Conservation (phyloP, 2,329 filamentous ascomycete species). For the Ciborinia camelliae region DNA sequence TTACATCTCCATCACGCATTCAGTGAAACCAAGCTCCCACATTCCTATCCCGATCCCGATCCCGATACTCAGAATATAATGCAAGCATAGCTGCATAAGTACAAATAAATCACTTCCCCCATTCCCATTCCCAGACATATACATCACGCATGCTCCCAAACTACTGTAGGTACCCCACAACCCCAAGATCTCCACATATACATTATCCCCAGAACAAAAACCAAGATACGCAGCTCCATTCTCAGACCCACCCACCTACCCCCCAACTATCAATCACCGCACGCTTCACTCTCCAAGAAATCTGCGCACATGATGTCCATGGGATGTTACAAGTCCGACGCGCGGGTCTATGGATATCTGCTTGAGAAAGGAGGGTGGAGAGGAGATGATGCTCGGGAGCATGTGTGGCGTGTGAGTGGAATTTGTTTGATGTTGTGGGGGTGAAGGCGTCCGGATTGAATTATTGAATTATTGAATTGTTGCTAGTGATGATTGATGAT, state of each 20-base stretch:
- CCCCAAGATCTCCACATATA: too few species aligned
- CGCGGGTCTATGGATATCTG: conserved; percentile 55
- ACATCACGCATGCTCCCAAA: too few species aligned
- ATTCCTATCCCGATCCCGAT: too few species aligned
- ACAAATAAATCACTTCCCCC: too few species aligned
- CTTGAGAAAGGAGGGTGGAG: conserved; percentile 32
- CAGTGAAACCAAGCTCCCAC: conserved; percentile 49
- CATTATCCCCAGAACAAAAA: too few species aligned
- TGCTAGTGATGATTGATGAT: too few species aligned
- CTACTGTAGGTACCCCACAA: too few species aligned
- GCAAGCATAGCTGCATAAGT: too few species aligned
- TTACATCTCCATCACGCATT: conserved; percentile 60
- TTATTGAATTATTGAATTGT: too few species aligned
- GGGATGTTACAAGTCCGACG: conserved; percentile 62
- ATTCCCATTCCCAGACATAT: too few species aligned
- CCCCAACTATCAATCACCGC: conserved; percentile 55
- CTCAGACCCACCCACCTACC: conserved; percentile 62
- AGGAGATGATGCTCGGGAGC: conserved; percentile 39
- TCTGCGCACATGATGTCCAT: conserved; percentile 49
- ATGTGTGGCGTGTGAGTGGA: conserved; percentile 69
- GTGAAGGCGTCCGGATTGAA: too few species aligned
- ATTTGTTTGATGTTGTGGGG: conserved; percentile 71
- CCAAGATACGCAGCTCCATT: too few species aligned
- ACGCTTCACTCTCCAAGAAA: conserved; percentile 51
- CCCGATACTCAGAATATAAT: conserved; percentile 52